Conservation (phyloP, 179 eudicot species). For the Beta macrorhiza region DNA sequence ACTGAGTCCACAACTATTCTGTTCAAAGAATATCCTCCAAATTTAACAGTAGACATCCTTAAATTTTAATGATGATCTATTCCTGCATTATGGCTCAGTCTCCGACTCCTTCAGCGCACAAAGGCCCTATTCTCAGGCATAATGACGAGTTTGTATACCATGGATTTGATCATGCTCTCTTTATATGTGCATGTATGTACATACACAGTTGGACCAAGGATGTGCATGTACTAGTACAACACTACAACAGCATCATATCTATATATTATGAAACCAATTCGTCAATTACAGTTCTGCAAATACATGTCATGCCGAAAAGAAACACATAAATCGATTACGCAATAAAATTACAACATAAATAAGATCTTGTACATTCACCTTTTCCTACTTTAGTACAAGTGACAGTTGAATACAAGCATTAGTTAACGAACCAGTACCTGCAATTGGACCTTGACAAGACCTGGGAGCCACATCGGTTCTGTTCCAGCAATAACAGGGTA, state of each 20-base stretch:
- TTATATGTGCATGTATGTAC: neutral
- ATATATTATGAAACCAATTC: neutral
- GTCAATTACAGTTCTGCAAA: slow-evolving; percentile 11
- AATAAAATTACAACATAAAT: neutral
- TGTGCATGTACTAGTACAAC: neutral
- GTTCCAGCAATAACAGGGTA: neutral
- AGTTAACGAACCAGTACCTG: neutral
- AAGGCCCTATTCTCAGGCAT: neutral
- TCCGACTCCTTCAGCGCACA: too few relatives aligned
- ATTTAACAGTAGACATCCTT: neutral
- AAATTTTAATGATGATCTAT: neutral
- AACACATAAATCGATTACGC: neutral
- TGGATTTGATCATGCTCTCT: neutral
- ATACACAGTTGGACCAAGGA: neutral
- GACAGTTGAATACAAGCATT: neutral
- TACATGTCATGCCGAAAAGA: slow-evolving; percentile 2
- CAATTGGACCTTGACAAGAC: neutral
- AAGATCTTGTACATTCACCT: slow-evolving; percentile 9
- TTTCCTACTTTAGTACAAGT: neutral
- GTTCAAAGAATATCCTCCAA: too few relatives aligned
- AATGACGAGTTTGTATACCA: too few relatives aligned
- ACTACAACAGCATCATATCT: neutral
- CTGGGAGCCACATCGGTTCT: neutral
- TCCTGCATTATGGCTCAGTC: neutral
- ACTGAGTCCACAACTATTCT: too few relatives aligned